Conservation (phyloP, 2,329 filamentous ascomycete genomes). For the Stagonosporopsis cucurbitacearum region DNA sequence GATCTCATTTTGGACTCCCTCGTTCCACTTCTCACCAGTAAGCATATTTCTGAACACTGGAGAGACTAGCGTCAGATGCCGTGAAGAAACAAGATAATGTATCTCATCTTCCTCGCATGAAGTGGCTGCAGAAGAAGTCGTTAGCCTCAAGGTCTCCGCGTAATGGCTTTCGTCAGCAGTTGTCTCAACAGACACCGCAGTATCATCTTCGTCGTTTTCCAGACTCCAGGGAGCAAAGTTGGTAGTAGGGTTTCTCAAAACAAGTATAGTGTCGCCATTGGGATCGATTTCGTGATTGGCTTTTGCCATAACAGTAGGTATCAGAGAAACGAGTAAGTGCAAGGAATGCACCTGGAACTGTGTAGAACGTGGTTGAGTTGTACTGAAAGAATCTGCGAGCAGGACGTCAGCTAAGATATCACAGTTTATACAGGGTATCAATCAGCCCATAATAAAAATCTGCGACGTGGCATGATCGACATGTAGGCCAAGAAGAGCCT, state of each 20-base stretch:
- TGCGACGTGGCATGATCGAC: too few species aligned
- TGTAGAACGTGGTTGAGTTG: too few species aligned
- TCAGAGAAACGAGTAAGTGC: not conserved
- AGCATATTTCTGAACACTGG: conserved; percentile 9
- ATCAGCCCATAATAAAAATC: too few species aligned
- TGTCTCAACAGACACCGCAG: not conserved
- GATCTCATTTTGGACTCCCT: conserved; percentile 6
- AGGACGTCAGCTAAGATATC: too few species aligned
- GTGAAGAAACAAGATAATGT: conserved; percentile 8
- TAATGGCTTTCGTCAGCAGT: not conserved
- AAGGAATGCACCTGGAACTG: not conserved
- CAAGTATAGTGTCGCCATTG: not conserved
- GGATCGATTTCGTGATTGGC: not conserved
- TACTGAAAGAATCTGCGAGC: too few species aligned
- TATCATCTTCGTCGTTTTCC: not conserved
- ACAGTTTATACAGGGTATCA: not conserved
- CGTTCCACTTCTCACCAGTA: not conserved
- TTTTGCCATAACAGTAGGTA: not conserved
- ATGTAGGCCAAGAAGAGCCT: too few species aligned
- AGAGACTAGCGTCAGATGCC: conserved; percentile 11
- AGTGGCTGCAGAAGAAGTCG: not conserved
- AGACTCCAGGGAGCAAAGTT: not conserved
- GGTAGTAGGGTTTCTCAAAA: not conserved
- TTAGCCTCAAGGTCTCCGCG: not conserved
- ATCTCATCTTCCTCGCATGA: not conserved